A percentile compares a stretch with the other conserved stretches of the same genome.
phyloP scores from a whole-genome alignment of 2,329 filamentous ascomycete genomes.

The Aspergillus uvarum region DNA sequence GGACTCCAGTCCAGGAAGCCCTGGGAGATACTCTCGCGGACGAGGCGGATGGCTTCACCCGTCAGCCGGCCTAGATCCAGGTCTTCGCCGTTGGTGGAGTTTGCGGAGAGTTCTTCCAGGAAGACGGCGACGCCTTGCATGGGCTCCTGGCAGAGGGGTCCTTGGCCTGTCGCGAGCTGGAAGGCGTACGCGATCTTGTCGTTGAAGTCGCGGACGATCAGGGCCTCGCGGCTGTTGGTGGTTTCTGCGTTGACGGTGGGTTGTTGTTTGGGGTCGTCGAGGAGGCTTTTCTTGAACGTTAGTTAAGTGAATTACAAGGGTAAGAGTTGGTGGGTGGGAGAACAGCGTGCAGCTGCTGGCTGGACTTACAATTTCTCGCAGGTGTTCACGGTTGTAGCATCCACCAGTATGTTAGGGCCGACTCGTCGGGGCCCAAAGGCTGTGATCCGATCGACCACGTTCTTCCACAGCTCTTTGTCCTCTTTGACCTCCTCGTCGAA shows the following conservation, averaged over 20 bases:
- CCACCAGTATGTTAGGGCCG: conserved; percentile 86
- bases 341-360: background rate
- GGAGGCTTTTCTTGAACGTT: conserved; percentile 28
- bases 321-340: background rate
- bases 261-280: conserved; percentile 38
- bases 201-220: conserved; percentile 65
- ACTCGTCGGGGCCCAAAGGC: conserved; percentile 83
- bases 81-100: conserved; percentile 50
- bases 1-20: conserved; percentile 96
- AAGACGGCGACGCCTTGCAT: conserved; percentile 91
- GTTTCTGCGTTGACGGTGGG: conserved; percentile 25
- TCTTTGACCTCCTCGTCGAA: conserved; percentile 71
- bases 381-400: conserved; percentile 70
- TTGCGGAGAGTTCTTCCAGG: conserved; percentile 73
- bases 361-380: conserved; percentile 68
- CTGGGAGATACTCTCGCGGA: conserved; percentile 76
- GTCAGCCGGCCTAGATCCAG: conserved; percentile 74
- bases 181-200: conserved; percentile 94
- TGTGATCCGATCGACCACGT: conserved; percentile 75
- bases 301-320: conserved; percentile 4
- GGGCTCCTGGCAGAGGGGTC: conserved; percentile 87
- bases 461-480: conserved; percentile 73
- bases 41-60: conserved; percentile 87
- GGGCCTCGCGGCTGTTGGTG: conserved; percentile 27
- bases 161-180: conserved; percentile 84